Evolutionary conservation across 2,329 filamentous ascomycete genomes (phyloP), one percentile per base, ranked within the genome.

Genomic region (Blastomyces parvus): DNA sequence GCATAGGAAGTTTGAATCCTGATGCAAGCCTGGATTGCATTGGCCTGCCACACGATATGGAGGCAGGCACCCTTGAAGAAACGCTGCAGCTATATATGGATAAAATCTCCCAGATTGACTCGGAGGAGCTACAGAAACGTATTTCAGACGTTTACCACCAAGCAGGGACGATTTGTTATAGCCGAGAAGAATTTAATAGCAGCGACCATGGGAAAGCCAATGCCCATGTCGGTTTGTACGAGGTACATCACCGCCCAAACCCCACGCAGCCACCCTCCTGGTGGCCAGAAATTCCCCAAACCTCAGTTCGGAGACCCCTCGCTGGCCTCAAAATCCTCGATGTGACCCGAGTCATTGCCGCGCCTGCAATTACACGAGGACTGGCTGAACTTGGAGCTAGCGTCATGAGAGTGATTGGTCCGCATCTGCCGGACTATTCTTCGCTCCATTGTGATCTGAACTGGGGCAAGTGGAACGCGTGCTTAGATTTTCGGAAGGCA

Each of bases 391-490:
- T 79, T 7, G 81, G 81, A 0, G 81, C 81, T 0, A 60, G 48
- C 4, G 64, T 68, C 7, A 62, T 69, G 59, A 59, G 67, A 44
- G 70, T 82, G 17, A 79, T 78, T 0, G 72, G 72, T 0, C 69
- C 73, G 1, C 69, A 76, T 11, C 62, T 81, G 4, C 71, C 76
- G 0, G 79, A 82, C 59, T 68, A 80, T 62, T 74, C 74, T 0
- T 58, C 61, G 0, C 59, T 82, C 19, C 78, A 80, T 56, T 71
- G 72, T 2, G 81, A 83, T 63, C 70, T 83, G 1, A 25, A 82
- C 66, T 79, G 76, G 73, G 82, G 82, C 2, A 83, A 83, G 65
- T 79, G 79, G 75, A 80, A 77, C 40, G 66, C 73, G 0, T 69
- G 75, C 60, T 71, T 83, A 0, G 76, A 83, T 66, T 73, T 83